phyloP scores from a whole-genome alignment of 306 rosid species.

The Acacia crassicarpa region DNA sequence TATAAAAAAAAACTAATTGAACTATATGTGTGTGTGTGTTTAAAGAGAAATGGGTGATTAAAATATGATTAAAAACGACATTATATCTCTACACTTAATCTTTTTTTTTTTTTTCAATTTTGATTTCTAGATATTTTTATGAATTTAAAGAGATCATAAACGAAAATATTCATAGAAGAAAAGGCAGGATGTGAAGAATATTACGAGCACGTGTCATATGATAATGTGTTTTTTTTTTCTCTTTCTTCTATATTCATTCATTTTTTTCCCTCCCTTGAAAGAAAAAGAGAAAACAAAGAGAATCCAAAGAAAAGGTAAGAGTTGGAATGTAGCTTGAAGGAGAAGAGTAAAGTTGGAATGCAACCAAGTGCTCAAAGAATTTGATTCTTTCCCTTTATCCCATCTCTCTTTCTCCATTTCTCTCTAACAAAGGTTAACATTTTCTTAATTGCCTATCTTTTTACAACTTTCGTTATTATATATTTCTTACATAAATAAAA shows the following conservation, averaged over 20 bases:
- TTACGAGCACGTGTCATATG: conserved; percentile 47
- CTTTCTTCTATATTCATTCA: not conserved
- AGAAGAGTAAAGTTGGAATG: conserved; percentile 60
- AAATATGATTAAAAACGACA: too few relatives aligned
- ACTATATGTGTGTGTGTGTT: too few relatives aligned
- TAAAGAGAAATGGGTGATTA: too few relatives aligned
- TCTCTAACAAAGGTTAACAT: not conserved
- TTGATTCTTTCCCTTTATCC: conserved; percentile 52
- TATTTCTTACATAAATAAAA: not conserved
- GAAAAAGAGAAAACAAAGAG: conserved; percentile 27
- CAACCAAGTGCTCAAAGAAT: conserved; percentile 52
- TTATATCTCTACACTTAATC: not conserved
- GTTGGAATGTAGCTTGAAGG: conserved; percentile 57
- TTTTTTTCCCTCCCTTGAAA: not conserved
- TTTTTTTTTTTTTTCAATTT: not conserved
- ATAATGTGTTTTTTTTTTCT: conserved; percentile 39
- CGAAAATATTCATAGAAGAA: conserved; percentile 48
- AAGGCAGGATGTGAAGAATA: conserved; percentile 52
- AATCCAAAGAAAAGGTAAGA: conserved; percentile 61
- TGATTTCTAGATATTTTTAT: not conserved
- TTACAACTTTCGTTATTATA: not conserved
- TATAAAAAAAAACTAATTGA: too few relatives aligned
- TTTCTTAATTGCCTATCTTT: not conserved
- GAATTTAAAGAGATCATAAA: not conserved
- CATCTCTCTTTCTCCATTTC: too few relatives aligned